Evolutionary conservation across 2,329 filamentous ascomycete genomes (phyloP).

Genomic region (Podosphaera xanthii): DNA sequence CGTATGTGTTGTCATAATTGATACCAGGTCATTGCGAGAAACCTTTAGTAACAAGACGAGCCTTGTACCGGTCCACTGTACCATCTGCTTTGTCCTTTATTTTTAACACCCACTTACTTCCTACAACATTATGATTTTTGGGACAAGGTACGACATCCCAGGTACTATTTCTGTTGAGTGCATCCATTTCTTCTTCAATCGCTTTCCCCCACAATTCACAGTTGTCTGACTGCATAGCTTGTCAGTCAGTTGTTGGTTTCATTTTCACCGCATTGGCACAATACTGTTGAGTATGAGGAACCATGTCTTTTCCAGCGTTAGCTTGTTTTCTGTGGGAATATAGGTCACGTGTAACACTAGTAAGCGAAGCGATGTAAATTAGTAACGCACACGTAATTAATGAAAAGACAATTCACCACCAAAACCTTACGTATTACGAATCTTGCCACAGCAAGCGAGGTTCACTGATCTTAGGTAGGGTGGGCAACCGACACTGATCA

Average conservation of each 20-base stretch:
- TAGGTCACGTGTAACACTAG: no score
- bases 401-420: no score
- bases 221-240: background rate
- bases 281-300: background rate
- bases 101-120: background rate
- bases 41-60: background rate
- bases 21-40: background rate
- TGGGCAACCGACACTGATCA: no score
- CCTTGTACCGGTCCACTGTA: no score
- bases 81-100: background rate
- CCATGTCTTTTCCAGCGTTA: background rate
- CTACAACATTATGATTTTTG: no score
- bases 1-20: background rate
- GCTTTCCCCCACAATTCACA: background rate
- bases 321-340: background rate
- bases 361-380: no score
- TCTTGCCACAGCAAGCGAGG: no score
- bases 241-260: background rate
- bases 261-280: background rate
- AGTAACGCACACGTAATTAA: no score
- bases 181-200: background rate
- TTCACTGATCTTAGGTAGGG: no score
- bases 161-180: background rate
- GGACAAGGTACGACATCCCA: no score
- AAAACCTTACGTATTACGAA: no score